Evolutionary conservation across 176 grass and related monocot species (phyloP), one percentile per base, ranked within the genome.

Genomic region (Bonia amplexicaulis): DNA sequence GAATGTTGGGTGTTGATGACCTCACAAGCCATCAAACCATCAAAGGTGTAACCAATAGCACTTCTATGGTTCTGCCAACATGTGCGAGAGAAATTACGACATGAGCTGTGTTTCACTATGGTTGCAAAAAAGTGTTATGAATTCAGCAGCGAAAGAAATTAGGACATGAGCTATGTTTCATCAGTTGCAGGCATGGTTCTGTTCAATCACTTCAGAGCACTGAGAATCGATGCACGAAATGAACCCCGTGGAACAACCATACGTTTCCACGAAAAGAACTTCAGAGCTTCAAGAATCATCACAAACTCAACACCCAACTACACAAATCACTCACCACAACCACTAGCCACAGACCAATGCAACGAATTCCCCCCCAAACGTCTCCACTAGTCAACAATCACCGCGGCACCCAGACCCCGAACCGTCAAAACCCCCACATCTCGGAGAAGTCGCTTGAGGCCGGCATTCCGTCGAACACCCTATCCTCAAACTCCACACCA

Each of bases 381-480:
- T 22, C 20, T 57, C 54, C 54, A 57, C 19, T 22, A 22, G 6
- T 57, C 17, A 57, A 7, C 23, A 23, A 65, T 31, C 62, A 65
- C 27, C 11, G 62, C 62, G 33, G 27, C 9, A 20, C 19, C 63
- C 63, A 53, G 15, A 48, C 40, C 15, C 42, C 44, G 33, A 16
- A 37, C 5, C 12, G 8, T 0, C 19, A 13, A 45, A 13, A 14
- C 12, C 73, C 19, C 19, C 20, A 9, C 27, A 26, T 27, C 44
- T 9, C 64, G 9, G 6, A 13, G 6, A 31, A 49, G 27, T 45
- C 48, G 6, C 7, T 15, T 63, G 54, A 3, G 40, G 19, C 35
- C 4, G 70, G 26, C 40, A 79, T 84, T 79, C 66, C 19, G 57
- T 25, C 87, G 46, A 88, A 84, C 74, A 66, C 17, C 25, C 45